Base-by-base conservation (phyloP, 495 filamentous ascomycete species). In the Aspergillus baeticus region DNA sequence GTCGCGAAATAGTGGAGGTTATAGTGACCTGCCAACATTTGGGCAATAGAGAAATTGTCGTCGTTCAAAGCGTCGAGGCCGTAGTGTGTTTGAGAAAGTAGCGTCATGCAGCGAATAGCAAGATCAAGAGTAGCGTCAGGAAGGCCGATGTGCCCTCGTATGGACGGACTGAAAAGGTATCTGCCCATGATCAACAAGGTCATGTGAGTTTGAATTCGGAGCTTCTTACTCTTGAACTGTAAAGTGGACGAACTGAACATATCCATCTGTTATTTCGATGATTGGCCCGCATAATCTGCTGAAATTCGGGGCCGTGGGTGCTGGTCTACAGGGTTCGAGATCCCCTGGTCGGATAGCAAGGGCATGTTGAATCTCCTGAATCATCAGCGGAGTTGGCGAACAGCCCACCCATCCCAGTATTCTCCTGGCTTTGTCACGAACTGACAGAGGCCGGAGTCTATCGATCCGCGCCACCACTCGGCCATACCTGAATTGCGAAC, bases 371-470 rank as follows among this genome's bases (percentile, higher is more conserved):
- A 48, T 48, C 21, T 48, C 44, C 22, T 33, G 44, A 5, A 48
- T 3, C 5, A 13, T n/a, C 8, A 48, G 26, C 10, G 44, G 44
- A 3, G 23, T 34, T 8, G 44, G 44, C 13, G 44, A 48, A 15
- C 44, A 48, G 22, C 22, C 44, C 21, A 48, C 44, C 44, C 44
- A 48, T 22, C 44, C 44, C 14, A 48, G 44, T 13, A 48, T 48
- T 33, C 15, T 48, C 18, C 44, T 29, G 15, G 44, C 44, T 48
- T 48, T 33, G 10, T 48, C 44, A 13, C 44, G 44, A 17, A 33
- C 22, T 4, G 14, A n/a, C 13, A 26, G 44, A 15, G 35, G 35
- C 10, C 23, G 44, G 6, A 48, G 18, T 31, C 18, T 29, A 13
- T 48, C 18, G 44, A 48, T 33, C 34, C 22, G 22, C 1, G 26